Percentiles rank a stretch among this genome's conserved stretches.
phyloP scores from a whole-genome alignment of 805 yeast genomes.

The Yamadazyma paraphyllophila region DNA sequence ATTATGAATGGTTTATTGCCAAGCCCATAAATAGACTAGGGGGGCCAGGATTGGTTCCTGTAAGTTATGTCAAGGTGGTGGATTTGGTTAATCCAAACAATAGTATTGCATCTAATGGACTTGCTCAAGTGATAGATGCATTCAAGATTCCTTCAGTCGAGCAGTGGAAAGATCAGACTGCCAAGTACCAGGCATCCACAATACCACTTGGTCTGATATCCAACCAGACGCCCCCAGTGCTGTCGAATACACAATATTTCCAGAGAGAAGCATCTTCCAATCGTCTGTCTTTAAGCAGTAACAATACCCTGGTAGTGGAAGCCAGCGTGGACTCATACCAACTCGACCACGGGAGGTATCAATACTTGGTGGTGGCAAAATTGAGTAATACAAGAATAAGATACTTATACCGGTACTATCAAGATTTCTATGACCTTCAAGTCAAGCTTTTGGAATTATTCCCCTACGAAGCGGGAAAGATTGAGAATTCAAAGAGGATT shows the following conservation, averaged over 20 bases:
- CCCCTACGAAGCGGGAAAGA: constrained; percentile 91
- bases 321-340: constrained; percentile 80
- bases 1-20: constrained; percentile 96
- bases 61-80: constrained; percentile 79
- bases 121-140: constrained; percentile 49
- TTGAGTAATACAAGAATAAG: constrained; percentile 68
- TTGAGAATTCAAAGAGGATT: constrained; percentile 70
- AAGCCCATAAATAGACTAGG: constrained; percentile 93
- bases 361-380: constrained; percentile 73
- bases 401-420: constrained; percentile 82
- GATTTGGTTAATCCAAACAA: constrained; percentile 53
- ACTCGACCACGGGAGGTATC: constrained; percentile 81
- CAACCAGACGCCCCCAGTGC: constrained; percentile 26
- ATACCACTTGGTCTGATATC: constrained; percentile 62
- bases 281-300: constrained; percentile 30
- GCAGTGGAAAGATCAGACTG: constrained; percentile 90
- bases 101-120: constrained; percentile 35
- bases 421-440: constrained; percentile 94
- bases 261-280: constrained; percentile 19
- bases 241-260: constrained; percentile 39
- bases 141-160: constrained; percentile 88
- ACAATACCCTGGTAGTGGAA: constrained; percentile 42
- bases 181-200: constrained; percentile 87
- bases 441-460: constrained; percentile 75
- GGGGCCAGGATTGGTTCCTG: constrained; percentile 96